Conservation (phyloP, 129 eudicot genomes). For the Logfia minima region DNA sequence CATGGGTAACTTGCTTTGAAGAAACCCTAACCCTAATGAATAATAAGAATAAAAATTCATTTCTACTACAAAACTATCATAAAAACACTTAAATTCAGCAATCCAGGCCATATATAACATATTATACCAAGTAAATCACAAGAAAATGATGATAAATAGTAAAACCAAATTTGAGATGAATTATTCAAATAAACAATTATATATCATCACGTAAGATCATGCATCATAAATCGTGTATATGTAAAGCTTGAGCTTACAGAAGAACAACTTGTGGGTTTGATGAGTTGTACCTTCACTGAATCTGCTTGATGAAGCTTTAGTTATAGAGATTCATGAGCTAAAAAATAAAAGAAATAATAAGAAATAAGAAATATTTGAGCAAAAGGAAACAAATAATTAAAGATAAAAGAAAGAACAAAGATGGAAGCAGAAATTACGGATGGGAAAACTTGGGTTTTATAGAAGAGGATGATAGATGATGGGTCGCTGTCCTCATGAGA, state of each 20-base stretch:
- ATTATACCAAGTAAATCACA: constrained; percentile 8
- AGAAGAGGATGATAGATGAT: constrained; percentile 42
- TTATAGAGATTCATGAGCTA: constrained; percentile 1
- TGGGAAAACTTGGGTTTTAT: constrained; percentile 36
- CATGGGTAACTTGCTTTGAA: constrained; percentile 2
- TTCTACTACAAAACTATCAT: background rate
- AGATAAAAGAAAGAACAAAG: background rate
- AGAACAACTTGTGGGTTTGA: constrained; percentile 14
- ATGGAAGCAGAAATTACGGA: constrained; percentile 44
- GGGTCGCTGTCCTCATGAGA: constrained; percentile 58
- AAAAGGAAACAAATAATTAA: background rate
- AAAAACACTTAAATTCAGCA: constrained; percentile 5
- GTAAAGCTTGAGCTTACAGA: constrained; percentile 22
- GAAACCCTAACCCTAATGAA: constrained; percentile 42
- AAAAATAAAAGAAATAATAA: background rate
- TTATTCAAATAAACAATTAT: background rate
- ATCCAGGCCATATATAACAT: background rate
- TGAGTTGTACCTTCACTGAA: constrained; percentile 23
- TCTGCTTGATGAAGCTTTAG: constrained; percentile 19
- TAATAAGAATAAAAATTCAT: constrained; percentile 4
- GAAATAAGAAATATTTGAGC: background rate
- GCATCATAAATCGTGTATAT: constrained; percentile 22
- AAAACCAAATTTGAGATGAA: background rate
- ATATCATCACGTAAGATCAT: constrained; percentile 14
- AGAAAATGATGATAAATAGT: background rate